Conservation (phyloP, 352 stramenopile genomes). For the Globisporangium lucens region DNA sequence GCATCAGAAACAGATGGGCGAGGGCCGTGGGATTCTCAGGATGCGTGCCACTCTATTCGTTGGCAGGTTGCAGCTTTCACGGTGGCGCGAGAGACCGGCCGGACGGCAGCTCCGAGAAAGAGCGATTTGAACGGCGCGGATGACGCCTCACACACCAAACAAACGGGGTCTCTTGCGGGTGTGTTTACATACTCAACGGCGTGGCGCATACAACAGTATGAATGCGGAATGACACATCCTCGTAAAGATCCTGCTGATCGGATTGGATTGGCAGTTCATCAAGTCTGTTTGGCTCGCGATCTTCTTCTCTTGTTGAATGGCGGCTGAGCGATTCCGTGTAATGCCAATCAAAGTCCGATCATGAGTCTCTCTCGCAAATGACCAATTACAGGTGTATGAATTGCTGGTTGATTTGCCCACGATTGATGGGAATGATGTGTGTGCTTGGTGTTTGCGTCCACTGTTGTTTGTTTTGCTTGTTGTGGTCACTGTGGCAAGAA, state of each 20-base stretch:
- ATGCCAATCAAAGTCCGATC: neutral
- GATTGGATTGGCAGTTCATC: neutral
- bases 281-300: neutral
- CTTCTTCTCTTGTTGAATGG: neutral
- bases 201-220: neutral
- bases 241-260: too few species aligned
- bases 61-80: slow-evolving; percentile 13
- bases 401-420: too few species aligned
- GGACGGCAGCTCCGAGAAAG: neutral
- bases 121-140: neutral
- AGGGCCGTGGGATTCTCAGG: neutral
- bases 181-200: neutral
- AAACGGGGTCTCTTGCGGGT: too few species aligned
- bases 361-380: neutral
- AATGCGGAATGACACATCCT: neutral
- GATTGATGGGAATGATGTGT: neutral
- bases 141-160: neutral
- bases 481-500: neutral
- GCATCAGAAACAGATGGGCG: neutral
- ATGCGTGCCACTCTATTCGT: slow-evolving; percentile 19
- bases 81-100: slow-evolving; percentile 5
- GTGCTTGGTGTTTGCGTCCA: neutral
- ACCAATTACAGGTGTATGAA: neutral
- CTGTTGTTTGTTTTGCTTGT: neutral
- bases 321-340: too few species aligned